Conservation (phyloP, 257 asterid species). For the Salvia splendens region DNA sequence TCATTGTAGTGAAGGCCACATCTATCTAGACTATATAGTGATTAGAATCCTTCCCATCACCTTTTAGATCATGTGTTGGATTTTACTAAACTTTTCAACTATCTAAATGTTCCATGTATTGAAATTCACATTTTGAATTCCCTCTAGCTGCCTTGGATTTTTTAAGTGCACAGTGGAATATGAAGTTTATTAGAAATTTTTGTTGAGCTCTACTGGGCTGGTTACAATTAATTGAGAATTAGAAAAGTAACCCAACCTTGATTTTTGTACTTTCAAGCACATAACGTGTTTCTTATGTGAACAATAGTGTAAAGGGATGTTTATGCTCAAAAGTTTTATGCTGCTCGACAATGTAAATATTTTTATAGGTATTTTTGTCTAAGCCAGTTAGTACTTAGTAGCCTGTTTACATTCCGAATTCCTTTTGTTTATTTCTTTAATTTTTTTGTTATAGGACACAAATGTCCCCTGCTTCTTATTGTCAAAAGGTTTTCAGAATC, state of each 20-base stretch:
- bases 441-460: slow-evolving; percentile 39
- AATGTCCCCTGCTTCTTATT: slow-evolving; percentile 55
- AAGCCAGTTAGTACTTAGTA: not conserved
- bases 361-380: slow-evolving; percentile 19
- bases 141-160: not conserved
- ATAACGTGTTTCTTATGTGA: not conserved
- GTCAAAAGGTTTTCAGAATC: slow-evolving; percentile 62
- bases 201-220: not conserved
- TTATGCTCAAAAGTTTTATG: slow-evolving; percentile 5
- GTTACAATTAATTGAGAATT: not conserved
- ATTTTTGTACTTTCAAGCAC: not conserved
- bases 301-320: not conserved
- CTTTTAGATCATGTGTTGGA: not conserved
- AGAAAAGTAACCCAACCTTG: not conserved
- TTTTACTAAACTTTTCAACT: not conserved
- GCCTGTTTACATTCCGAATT: not conserved
- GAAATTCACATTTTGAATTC: not conserved
- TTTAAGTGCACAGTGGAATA: not conserved
- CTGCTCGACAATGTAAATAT: slow-evolving; percentile 9
- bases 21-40: no score
- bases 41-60: not conserved
- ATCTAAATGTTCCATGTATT: not conserved
- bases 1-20: no score
- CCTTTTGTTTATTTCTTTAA: slow-evolving; percentile 4
- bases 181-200: not conserved